Evolutionary conservation across 768 basidiomycete species (phyloP).

Genomic region (Mycena vitilis): DNA sequence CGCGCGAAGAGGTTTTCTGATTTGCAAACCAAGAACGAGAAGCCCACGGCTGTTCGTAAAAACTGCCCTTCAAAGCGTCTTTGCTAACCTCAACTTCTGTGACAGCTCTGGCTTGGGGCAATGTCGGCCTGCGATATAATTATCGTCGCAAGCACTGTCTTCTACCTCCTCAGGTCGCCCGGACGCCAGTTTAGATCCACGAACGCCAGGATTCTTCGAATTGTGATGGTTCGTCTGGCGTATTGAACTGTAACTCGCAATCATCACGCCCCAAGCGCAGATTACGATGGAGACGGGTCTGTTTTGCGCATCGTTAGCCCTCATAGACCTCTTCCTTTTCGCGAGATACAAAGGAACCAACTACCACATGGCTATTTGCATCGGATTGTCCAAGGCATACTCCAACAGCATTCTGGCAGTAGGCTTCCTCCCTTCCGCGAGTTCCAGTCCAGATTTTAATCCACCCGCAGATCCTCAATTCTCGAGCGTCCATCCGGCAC

Average conservation of each 20-base stretch:
- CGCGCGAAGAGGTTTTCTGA: conserved; percentile 9
- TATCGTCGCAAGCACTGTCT: conserved; percentile 12
- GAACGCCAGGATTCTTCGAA: background rate
- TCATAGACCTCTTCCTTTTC: conserved; percentile 34
- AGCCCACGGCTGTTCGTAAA: conserved; percentile 7
- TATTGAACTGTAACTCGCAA: background rate
- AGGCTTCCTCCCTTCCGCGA: background rate
- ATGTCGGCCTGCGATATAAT: conserved; percentile 23
- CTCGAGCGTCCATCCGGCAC: conserved; percentile 5
- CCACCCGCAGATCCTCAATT: conserved; percentile 21
- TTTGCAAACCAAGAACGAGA: conserved; percentile 1
- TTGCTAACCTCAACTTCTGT: background rate
- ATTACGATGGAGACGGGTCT: conserved; percentile 33
- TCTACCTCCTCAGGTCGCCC: conserved; percentile 5
- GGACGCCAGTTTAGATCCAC: conserved; percentile 3
- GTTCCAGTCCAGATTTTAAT: background rate
- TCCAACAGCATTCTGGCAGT: conserved; percentile 25
- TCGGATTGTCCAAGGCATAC: conserved; percentile 23
- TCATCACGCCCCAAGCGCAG: background rate
- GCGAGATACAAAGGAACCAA: conserved; percentile 10
- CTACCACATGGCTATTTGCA: conserved; percentile 25
- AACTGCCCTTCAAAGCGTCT: background rate
- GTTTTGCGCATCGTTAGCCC: conserved; percentile 29
- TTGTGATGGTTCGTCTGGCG: conserved; percentile 1
- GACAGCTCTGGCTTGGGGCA: conserved; percentile 22